Conservation (phyloP, 2,329 filamentous ascomycete genomes). For the Diaporthe sp. region DNA sequence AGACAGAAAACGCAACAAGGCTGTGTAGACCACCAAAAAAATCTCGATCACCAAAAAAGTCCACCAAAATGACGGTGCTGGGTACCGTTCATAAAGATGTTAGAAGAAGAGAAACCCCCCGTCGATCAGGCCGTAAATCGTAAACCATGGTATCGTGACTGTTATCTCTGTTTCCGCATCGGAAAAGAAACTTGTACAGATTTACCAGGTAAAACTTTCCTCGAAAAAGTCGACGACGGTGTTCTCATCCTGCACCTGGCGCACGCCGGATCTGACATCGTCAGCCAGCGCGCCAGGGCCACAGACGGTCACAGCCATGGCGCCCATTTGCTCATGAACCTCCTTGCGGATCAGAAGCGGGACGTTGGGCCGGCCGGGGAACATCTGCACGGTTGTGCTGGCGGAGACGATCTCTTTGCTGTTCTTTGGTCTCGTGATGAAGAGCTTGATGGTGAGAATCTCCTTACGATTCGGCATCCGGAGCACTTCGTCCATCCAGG, state of each 20-base stretch:
- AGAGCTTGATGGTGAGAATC: slow-evolving; percentile 87
- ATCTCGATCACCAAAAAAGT: slow-evolving; percentile 35
- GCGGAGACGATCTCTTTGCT: slow-evolving; percentile 85
- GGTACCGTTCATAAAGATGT: slow-evolving; percentile 3
- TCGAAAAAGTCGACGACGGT: slow-evolving; percentile 81
- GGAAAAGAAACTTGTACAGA: neutral
- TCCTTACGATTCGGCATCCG: slow-evolving; percentile 85
- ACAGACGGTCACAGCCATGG: slow-evolving; percentile 89
- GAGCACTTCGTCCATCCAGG: slow-evolving; percentile 84
- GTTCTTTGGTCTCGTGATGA: slow-evolving; percentile 89
- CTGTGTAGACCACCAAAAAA: slow-evolving; percentile 22
- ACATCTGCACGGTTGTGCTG: slow-evolving; percentile 89
- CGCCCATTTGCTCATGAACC: slow-evolving; percentile 84
- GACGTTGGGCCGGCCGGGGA: slow-evolving; percentile 89
- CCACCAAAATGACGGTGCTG: slow-evolving; percentile 28
- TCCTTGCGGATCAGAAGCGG: slow-evolving; percentile 85
- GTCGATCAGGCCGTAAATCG: slow-evolving; percentile 38
- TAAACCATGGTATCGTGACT: slow-evolving; percentile 39
- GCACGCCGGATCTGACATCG: slow-evolving; percentile 79
- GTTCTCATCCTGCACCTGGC: slow-evolving; percentile 71
- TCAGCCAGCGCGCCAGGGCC: slow-evolving; percentile 82
- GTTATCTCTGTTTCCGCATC: slow-evolving; percentile 10
- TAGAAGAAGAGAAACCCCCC: slow-evolving; percentile 9
- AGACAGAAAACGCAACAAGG: slow-evolving; percentile 33
- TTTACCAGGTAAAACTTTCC: slow-evolving; percentile 80